Conservation (phyloP, 352 stramenopile genomes). For the Pythium vanterpoolii region DNA sequence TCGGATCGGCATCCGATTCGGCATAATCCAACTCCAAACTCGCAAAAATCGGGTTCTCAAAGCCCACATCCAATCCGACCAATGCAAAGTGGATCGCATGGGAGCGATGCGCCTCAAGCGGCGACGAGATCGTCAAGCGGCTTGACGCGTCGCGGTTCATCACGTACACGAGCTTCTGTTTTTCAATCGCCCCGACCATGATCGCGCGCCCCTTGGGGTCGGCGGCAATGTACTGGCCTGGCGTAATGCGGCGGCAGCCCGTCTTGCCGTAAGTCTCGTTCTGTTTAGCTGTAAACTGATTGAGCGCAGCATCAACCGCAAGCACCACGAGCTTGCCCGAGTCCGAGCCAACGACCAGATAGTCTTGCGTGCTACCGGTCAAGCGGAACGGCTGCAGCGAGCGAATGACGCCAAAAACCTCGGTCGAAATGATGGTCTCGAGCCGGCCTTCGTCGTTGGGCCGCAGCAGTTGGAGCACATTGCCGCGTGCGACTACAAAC, state of each 20-base stretch:
- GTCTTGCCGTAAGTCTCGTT: conserved; percentile 96
- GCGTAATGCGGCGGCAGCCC: conserved; percentile 94
- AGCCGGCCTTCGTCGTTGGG: conserved; percentile 70
- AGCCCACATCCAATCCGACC: conserved; percentile 97
- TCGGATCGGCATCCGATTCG: conserved; percentile 82
- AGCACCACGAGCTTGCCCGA: conserved; percentile 95
- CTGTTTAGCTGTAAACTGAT: conserved; percentile 85
- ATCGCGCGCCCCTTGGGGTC: conserved; percentile 97
- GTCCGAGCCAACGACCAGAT: conserved; percentile 95
- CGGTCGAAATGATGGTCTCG: conserved; percentile 73
- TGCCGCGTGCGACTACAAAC: conserved; percentile 92
- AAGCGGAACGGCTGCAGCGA: conserved; percentile 89
- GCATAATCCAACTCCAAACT: conserved; percentile 96
- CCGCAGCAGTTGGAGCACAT: conserved; percentile 93
- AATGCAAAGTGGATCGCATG: conserved; percentile 94
- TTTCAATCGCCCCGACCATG: conserved; percentile 96
- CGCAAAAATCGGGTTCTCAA: conserved; percentile 99
- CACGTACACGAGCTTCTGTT: conserved; percentile 99
- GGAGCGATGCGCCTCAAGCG: conserved; percentile 97
- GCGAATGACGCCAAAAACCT: conserved; percentile 92
- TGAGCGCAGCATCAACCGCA: conserved; percentile 85
- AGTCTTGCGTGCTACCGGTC: conserved; percentile 90
- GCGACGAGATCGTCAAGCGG: conserved; percentile 96
- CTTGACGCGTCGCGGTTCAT: conserved; percentile 96
- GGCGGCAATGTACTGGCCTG: conserved; percentile 96